Percentiles rank a stretch among this genome's conserved stretches.
Evolutionary conservation across 768 basidiomycete genomes (phyloP).

Genomic region (Kwoniella botswanensis): DNA sequence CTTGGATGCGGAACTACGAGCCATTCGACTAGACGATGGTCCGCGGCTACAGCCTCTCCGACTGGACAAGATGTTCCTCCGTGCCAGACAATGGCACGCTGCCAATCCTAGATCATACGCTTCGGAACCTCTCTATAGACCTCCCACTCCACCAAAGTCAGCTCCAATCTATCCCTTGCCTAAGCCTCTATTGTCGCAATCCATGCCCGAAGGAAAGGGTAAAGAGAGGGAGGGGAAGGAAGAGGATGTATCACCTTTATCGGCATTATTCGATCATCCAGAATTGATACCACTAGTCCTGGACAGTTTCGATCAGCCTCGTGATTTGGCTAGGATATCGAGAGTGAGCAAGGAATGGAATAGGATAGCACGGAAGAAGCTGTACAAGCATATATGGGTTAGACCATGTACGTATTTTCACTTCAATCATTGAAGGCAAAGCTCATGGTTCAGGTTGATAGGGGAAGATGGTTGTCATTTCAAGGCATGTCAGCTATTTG

Average conservation of each 20-base stretch:
- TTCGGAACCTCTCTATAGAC: slow-evolving; percentile 21
- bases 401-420: slow-evolving; percentile 42
- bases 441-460: background rate
- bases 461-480: slow-evolving; percentile 45
- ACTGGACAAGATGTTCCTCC: slow-evolving; percentile 46
- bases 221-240: background rate
- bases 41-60: slow-evolving; percentile 34
- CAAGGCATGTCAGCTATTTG: slow-evolving; percentile 32
- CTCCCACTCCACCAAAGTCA: slow-evolving; percentile 35
- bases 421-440: background rate
- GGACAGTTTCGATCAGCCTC: slow-evolving; percentile 43
- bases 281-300: slow-evolving; percentile 45
- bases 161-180: slow-evolving; percentile 41
- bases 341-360: slow-evolving; percentile 38
- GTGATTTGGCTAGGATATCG: slow-evolving; percentile 38
- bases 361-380: slow-evolving; percentile 30
- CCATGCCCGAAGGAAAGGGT: background rate
- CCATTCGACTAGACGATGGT: slow-evolving; percentile 36
- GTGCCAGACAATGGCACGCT: slow-evolving; percentile 37
- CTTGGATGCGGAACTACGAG: slow-evolving; percentile 39
- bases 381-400: slow-evolving; percentile 49
- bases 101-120: slow-evolving; percentile 15
- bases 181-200: slow-evolving; percentile 2
- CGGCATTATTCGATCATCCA: slow-evolving; percentile 38
- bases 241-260: slow-evolving; percentile 32